Conservation (phyloP, 1,139 yeast genomes). For the Magnusiomyces sp. region DNA sequence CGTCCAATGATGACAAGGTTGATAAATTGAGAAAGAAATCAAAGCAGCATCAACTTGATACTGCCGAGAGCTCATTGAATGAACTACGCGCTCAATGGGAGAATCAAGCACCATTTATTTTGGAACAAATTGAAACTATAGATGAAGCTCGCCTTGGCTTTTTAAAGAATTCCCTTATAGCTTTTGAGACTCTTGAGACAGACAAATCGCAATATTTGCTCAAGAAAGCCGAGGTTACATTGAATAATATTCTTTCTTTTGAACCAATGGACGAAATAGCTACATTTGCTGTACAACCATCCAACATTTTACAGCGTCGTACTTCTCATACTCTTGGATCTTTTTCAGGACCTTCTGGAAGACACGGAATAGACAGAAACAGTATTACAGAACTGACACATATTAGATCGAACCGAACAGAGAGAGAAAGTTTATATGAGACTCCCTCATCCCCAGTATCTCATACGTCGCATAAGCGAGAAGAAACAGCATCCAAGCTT, state of each 20-base stretch:
- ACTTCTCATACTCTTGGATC: background rate
- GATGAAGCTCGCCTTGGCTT: conserved; percentile 61
- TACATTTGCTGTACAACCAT: conserved; percentile 43
- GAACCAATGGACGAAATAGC: conserved; percentile 51
- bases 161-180: conserved; percentile 59
- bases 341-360: background rate
- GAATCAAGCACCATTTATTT: conserved; percentile 66
- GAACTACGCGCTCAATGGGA: conserved; percentile 46
- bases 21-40: conserved; percentile 18
- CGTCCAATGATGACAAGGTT: conserved; percentile 18
- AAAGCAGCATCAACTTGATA: conserved; percentile 15
- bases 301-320: conserved; percentile 2
- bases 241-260: conserved; percentile 55
- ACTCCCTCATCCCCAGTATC: conserved; percentile 8
- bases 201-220: conserved; percentile 30
- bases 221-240: conserved; percentile 49
- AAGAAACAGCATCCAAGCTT: conserved; percentile 34
- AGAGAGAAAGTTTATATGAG: no score
- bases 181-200: conserved; percentile 51
- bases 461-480: background rate
- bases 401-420: no score
- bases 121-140: conserved; percentile 66
- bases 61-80: conserved; percentile 21
- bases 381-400: conserved; percentile 18
- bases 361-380: conserved; percentile 14